A percentile compares a stretch with the other conserved stretches of the same genome.
phyloP scores from a whole-genome alignment of 2,329 filamentous ascomycete genomes.

The Colletotrichum tamarilloi region DNA sequence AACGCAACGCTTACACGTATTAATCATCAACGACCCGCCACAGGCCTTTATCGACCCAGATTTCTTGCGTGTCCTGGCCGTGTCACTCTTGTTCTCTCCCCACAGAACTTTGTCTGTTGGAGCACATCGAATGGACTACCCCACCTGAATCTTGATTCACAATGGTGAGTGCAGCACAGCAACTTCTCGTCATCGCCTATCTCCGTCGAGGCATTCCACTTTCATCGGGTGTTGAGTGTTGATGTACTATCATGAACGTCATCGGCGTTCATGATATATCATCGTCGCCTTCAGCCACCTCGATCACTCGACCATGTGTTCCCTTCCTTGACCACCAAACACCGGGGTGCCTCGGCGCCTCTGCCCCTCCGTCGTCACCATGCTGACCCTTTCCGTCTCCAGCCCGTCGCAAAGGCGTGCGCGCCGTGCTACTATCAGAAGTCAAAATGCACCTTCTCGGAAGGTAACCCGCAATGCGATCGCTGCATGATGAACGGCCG shows the following conservation, averaged over 20 bases:
- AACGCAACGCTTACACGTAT: neutral
- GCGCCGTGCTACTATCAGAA: constrained; percentile 36
- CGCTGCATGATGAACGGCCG: constrained; percentile 33
- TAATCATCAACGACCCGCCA: constrained; percentile 7
- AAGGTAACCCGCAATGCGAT: constrained; percentile 34
- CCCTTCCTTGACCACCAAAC: neutral
- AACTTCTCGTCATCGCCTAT: constrained; percentile 16
- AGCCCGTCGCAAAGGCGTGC: constrained; percentile 34
- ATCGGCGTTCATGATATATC: neutral
- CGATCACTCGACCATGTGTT: neutral
- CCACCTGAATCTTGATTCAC: constrained; percentile 27
- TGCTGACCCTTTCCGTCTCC: neutral
- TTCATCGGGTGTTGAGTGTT: neutral
- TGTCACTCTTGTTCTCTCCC: constrained; percentile 5
- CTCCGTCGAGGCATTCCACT: neutral
- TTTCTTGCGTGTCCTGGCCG: constrained; percentile 6
- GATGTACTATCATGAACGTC: neutral
- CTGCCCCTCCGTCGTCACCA: neutral
- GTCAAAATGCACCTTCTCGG: constrained; percentile 34
- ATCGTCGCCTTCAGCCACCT: neutral
- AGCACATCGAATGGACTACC: constrained; percentile 34
- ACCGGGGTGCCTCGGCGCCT: neutral
- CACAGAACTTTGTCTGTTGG: constrained; percentile 31
- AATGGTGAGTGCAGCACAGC: constrained; percentile 25
- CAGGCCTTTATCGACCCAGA: constrained; percentile 9